Conservation (phyloP, 306 rosid species). For the Citrullus colocynthis region DNA sequence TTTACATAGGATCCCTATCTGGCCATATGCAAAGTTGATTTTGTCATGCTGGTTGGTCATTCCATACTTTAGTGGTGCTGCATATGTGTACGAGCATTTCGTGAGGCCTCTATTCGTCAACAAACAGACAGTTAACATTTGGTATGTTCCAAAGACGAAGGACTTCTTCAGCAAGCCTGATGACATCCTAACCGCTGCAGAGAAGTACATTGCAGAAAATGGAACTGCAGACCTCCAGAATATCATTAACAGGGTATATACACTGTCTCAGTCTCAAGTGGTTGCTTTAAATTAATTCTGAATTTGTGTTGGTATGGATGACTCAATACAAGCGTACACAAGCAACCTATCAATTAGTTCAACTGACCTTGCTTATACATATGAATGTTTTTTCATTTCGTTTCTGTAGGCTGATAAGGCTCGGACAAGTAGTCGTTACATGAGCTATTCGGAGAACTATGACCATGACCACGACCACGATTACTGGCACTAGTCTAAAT, state of each 20-base stretch:
- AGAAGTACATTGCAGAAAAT: constrained; percentile 72
- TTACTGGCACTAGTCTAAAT: constrained; percentile 10
- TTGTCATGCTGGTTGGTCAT: constrained; percentile 82
- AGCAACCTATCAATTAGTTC: neutral
- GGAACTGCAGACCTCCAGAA: constrained; percentile 63
- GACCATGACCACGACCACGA: neutral
- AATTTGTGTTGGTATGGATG: neutral
- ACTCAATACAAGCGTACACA: neutral
- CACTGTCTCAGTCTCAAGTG: neutral
- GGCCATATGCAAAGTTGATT: constrained; percentile 91
- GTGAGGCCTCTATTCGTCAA: constrained; percentile 70
- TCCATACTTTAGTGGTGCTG: constrained; percentile 88
- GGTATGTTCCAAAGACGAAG: constrained; percentile 86
- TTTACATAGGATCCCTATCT: constrained; percentile 71
- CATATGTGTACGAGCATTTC: constrained; percentile 78
- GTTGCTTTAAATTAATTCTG: neutral
- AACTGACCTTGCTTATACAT: neutral
- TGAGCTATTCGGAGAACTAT: constrained; percentile 19
- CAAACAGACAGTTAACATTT: constrained; percentile 64
- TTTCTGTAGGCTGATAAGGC: constrained; percentile 69
- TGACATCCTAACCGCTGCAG: constrained; percentile 73
- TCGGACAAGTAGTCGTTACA: constrained; percentile 19
- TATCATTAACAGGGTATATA: constrained; percentile 65
- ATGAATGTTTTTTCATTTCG: neutral
- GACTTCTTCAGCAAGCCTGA: constrained; percentile 40